Base-by-base conservation (phyloP, 176 grass and related monocot genomes). In the Oryza meyeriana region DNA sequence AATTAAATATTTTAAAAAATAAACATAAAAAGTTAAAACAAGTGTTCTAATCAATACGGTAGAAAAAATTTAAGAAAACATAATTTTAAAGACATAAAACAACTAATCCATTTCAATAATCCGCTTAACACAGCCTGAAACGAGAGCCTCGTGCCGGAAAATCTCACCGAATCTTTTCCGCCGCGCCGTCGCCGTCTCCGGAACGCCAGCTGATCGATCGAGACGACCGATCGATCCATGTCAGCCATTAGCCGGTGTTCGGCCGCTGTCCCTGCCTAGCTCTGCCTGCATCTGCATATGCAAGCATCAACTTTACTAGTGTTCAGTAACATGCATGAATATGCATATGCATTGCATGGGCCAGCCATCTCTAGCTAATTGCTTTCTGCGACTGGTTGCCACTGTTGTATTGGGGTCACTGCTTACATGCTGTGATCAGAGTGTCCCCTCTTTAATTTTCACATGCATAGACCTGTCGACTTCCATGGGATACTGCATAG, bases 91-190 rank as follows among this genome's bases (percentile, higher is more conserved):
- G n/a, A n/a, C n/a, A n/a, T n/a, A n/a, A n/a, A n/a, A n/a, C n/a
- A n/a, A n/a, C n/a, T n/a, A n/a, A n/a, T n/a, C n/a, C n/a, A n/a
- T n/a, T n/a, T n/a, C n/a, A n/a, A n/a, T n/a, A n/a, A n/a, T n/a
- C n/a, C n/a, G 35, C 35, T 36, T 6, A 36, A 36, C 35, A 2
- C 4, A 33, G 4, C 2, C 32, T 4, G 2, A 33, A 33, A 33
- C 32, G 4, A 36, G 39, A n/a, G n/a, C n/a, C 71, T 76, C 41
- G 26, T 71, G 71, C 55, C 27, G 10, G 47, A 76, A 70, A 65
- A 76, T 85, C 83, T 36, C 42, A 58, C 34, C n/a, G 62, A 73
- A 89, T 81, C 66, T 25, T 85, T 81, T 82, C 88, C 13, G 78
- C 78, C 76, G 8, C 65, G 58, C 72, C 42, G 66, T 82, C 72